phyloP scores from a whole-genome alignment of 106 monocot genomes.

The Cymbidium sinense region DNA sequence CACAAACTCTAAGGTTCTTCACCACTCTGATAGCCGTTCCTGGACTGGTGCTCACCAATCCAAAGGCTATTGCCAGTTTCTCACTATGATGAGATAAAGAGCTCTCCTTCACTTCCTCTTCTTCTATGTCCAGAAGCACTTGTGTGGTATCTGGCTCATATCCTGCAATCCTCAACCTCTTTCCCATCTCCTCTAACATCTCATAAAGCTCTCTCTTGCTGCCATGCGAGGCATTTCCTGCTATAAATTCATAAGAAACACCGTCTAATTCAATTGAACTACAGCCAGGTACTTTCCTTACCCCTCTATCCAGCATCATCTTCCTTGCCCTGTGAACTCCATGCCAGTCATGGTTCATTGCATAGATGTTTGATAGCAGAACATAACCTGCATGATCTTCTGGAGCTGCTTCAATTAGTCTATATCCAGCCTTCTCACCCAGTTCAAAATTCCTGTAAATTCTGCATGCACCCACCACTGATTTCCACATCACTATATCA shows the following conservation, averaged over 20 bases:
- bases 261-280: constrained; percentile 46
- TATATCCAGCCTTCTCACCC: constrained; percentile 45
- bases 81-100: constrained; percentile 44
- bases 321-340: constrained; percentile 22
- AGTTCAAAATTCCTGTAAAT: constrained; percentile 33
- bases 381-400: constrained; percentile 53
- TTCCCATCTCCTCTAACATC: constrained; percentile 37
- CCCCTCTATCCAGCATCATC: constrained; percentile 23
- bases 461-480: constrained; percentile 53
- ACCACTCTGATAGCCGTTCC: constrained; percentile 36
- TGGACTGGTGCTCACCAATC: constrained; percentile 27
- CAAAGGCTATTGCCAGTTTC: constrained; percentile 53
- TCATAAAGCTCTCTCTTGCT: constrained; percentile 38
- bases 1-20: constrained; percentile 49
- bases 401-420: constrained; percentile 39
- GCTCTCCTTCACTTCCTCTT: constrained; percentile 41
- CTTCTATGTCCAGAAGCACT: constrained; percentile 48
- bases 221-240: constrained; percentile 31
- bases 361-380: constrained; percentile 54
- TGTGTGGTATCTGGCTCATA: constrained; percentile 35
- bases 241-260: constrained; percentile 44
- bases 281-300: constrained; percentile 62
- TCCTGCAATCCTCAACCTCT: constrained; percentile 26
- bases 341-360: constrained; percentile 35
- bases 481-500: constrained; percentile 55